Base-by-base conservation (phyloP, 169 alveolate species). In the Babesia ovata region DNA sequence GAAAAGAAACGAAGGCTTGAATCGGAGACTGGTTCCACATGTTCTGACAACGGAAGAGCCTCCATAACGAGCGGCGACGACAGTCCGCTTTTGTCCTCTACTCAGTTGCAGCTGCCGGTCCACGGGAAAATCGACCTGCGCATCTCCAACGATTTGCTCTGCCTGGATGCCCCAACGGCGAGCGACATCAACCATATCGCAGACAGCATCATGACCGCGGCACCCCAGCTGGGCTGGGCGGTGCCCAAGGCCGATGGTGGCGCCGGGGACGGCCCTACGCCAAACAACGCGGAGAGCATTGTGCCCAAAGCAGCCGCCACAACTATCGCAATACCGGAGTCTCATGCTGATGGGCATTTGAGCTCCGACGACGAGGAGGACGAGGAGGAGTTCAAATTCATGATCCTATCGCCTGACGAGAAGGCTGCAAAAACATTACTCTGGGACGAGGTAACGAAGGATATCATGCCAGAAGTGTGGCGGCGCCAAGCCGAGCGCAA, bases 391-490 rank as follows among this genome's bases (percentile, higher is more conserved):
- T 74, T 83, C 71, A 28, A 54, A n/a, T 76, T 69, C 69, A 82
- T 92, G 82, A 86, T 92, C 26, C 82, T 92, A 28, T 86, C 92
- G 8, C 94, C 91, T 46, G 86, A 86, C 45, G 95, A 92, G 79
- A 87, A 74, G 79, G 85, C 61, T 50, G 84, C 91, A 12, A 92
- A 92, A 72, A 85, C 89, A 71, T 79, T 87, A n/a, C 79, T 92
- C 28, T 92, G 96, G 96, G 96, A 92, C 71, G 96, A 92, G 69
- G 86, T 92, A 61, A 92, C 95, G 72, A 92, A 72, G 83, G 93
- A 78, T 50, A 78, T 86, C 57, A 75, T 92, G 81, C 95, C 95
- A 2, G 86, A 86, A 63, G 88, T 90, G 22, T 91, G 86, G 90
- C 71, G 92, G 45, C 73, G 94, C 36, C 79, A 75, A 50, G 85